Base-by-base conservation (phyloP, 2,329 filamentous ascomycete genomes). In the Phialemoniopsis sp. region DNA sequence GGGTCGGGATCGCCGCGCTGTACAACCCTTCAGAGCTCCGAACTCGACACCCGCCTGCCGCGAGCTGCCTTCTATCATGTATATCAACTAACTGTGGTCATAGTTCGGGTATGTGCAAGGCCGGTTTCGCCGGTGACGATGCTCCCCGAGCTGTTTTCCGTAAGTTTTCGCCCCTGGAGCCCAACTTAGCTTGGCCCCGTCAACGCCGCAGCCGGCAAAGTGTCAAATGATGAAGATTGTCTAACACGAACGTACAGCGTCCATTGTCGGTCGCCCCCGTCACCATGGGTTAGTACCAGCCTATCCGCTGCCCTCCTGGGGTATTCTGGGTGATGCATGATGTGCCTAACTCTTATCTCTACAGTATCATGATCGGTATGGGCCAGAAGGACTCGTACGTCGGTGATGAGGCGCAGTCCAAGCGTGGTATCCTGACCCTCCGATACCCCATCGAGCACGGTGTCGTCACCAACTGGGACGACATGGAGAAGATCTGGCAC, bases 401-500 rank as follows among this genome's bases (percentile, higher is more conserved):
- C 61, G 93, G 93, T 82, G 93, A 98, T 77, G 93, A 98, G 82
- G 93, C 93, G 76, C 93, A 98, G 81, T 98, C 93, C 69, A 98
- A 98, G 90, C 91, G 93, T 93, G 93, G 93, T 95, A 97, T 98
- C 77, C 84, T 98, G 60, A 97, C 91, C 52, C 83, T 98, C 68
- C 86, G 93, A 80, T 98, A 98, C 78, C 93, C 93, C 67, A 98
- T 98, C 70, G 93, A 98, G 83, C 93, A 98, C 85, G 93, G 93
- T 93, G 93, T 98, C 63, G 93, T 98, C 68, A 98, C 93, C 78
- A 97, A 97, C 88, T 98, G 93, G 93, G 93, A 98, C 72, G 93
- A 97, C 73, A 97, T 97, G 93, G 93, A 97, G 82, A 97, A 97
- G 86, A 97, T 98, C 62, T 98, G 93, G 93, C 93, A 98, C 75